Percentiles rank a stretch among this genome's conserved stretches.
Evolutionary conservation across 148 eudicot species (phyloP).

Genomic region (Pouteria glomerata): DNA sequence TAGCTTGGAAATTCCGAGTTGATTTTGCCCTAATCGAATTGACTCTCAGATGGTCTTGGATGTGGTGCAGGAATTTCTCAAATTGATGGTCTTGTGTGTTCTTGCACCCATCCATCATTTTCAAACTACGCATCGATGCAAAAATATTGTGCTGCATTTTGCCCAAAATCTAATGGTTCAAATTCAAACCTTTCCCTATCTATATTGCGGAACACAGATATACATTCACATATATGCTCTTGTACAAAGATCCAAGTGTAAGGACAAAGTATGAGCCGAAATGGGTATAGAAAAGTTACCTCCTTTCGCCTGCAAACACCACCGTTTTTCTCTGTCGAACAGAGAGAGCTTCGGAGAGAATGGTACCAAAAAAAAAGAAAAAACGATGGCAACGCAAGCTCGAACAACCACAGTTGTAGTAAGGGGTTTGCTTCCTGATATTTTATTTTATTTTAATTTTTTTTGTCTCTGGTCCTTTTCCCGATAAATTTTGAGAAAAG

Average conservation of each 20-base stretch:
- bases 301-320: slow-evolving; percentile 17
- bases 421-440: not conserved
- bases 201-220: not conserved
- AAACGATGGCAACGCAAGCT: slow-evolving; percentile 8
- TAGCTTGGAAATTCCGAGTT: slow-evolving; percentile 15
- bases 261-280: not conserved
- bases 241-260: not conserved
- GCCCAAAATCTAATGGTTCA: not conserved
- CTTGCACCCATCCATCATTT: slow-evolving; percentile 53
- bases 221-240: not conserved
- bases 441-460: not conserved
- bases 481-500: slow-evolving; percentile 2
- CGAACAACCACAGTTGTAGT: not conserved
- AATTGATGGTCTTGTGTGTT: slow-evolving; percentile 43
- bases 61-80: slow-evolving; percentile 53
- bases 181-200: not conserved
- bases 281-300: slow-evolving; percentile 3
- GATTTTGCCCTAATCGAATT: slow-evolving; percentile 57
- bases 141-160: slow-evolving; percentile 59
- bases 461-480: not conserved
- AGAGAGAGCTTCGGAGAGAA: not conserved
- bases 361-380: not conserved
- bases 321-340: not conserved
- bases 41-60: slow-evolving; percentile 69
- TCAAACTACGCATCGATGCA: slow-evolving; percentile 61